phyloP scores from a whole-genome alignment of 73 alveolate species.

The Blepharisma stoltei region DNA sequence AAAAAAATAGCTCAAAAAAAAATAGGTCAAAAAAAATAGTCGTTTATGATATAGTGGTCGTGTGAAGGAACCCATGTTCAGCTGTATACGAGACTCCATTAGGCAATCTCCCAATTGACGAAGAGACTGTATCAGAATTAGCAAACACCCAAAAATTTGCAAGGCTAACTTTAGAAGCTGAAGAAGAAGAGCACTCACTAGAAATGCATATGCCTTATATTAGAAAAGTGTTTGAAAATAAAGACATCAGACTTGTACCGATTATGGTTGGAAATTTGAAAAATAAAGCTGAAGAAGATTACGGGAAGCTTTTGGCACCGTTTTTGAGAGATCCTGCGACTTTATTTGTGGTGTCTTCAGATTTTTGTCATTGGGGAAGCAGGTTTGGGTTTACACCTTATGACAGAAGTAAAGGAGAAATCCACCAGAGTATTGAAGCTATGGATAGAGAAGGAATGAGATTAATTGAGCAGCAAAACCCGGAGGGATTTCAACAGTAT shows the following conservation, averaged over 20 bases:
- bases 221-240: conserved; percentile 72
- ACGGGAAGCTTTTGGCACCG: conserved; percentile 71
- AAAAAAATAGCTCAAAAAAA: no score
- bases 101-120: conserved; percentile 82
- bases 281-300: conserved; percentile 56
- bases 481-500: conserved; percentile 52
- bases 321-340: conserved; percentile 74
- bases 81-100: conserved; percentile 82
- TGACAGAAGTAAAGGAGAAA: conserved; percentile 52
- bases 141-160: conserved; percentile 57
- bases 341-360: conserved; percentile 85
- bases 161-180: conserved; percentile 61
- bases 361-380: conserved; percentile 97
- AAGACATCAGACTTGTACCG: conserved; percentile 79
- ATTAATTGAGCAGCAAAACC: conserved; percentile 49
- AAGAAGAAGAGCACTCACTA: conserved; percentile 90
- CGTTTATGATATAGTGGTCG: no score
- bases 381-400: conserved; percentile 60
- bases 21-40: no score
- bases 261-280: conserved; percentile 88
- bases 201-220: conserved; percentile 96
- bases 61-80: no score
- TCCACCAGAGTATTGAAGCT: conserved; percentile 62
- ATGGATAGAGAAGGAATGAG: conserved; percentile 74
- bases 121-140: conserved; percentile 56